Conservation (phyloP, 2,329 filamentous ascomycete genomes). For the Aspergillus sergii region DNA sequence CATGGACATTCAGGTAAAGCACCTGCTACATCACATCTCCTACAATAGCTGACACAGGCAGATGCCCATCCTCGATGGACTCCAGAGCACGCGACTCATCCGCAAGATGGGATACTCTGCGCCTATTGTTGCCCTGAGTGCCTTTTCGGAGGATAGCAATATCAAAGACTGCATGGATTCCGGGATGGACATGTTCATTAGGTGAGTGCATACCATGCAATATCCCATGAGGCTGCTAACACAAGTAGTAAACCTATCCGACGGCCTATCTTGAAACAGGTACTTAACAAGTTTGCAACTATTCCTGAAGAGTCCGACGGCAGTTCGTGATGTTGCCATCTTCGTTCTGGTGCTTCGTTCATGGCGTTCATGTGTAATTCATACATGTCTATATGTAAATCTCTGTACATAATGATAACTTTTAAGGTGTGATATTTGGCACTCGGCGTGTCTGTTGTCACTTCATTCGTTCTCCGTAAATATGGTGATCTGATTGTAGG, state of each 20-base stretch:
- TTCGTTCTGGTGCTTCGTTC: background rate
- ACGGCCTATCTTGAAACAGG: slow-evolving; percentile 81
- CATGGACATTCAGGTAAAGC: slow-evolving; percentile 73
- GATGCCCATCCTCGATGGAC: slow-evolving; percentile 90
- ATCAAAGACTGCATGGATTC: slow-evolving; percentile 83
- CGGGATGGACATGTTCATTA: slow-evolving; percentile 89
- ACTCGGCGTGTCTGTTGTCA: no score
- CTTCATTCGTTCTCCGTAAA: no score
- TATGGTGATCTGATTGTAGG: no score
- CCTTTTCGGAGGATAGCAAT: slow-evolving; percentile 88
- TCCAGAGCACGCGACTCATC: slow-evolving; percentile 84
- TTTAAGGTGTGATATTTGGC: background rate
- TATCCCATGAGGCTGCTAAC: background rate
- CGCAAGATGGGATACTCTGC: slow-evolving; percentile 82
- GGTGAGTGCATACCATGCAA: slow-evolving; percentile 21
- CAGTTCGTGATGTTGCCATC: background rate
- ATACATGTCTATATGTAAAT: background rate
- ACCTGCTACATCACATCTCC: background rate
- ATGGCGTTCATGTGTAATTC: background rate
- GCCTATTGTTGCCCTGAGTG: slow-evolving; percentile 87
- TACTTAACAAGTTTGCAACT: slow-evolving; percentile 76
- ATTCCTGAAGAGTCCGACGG: slow-evolving; percentile 67
- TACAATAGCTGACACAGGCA: slow-evolving; percentile 27
- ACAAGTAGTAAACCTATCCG: slow-evolving; percentile 64
- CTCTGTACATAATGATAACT: background rate